Percentiles rank a stretch among this genome's conserved stretches.
Conservation (phyloP, 2,329 filamentous ascomycete species). For the Scedosporium aurantiacum region DNA sequence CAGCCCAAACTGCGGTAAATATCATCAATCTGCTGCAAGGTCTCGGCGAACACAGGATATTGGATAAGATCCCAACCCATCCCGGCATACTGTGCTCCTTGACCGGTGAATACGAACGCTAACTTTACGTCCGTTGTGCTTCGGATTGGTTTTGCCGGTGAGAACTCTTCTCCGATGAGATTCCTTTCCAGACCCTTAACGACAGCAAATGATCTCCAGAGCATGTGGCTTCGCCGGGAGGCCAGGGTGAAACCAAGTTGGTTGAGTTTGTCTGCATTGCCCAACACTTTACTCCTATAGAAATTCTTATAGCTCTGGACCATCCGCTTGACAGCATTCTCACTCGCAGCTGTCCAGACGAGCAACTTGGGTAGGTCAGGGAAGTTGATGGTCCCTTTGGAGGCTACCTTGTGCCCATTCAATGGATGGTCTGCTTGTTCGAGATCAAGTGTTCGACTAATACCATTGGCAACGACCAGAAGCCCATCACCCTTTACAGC, state of each 20-base stretch:
- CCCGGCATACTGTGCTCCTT: constrained; percentile 1
- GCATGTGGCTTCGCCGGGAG: not conserved
- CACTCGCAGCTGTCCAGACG: not conserved
- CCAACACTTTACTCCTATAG: not conserved
- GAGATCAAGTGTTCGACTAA: too few relatives aligned
- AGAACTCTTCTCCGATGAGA: not conserved
- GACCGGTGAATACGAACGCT: constrained; percentile 4
- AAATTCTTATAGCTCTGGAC: not conserved
- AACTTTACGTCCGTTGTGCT: not conserved
- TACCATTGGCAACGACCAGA: not conserved
- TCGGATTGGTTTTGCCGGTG: not conserved
- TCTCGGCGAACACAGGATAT: constrained; percentile 11
- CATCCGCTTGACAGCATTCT: not conserved
- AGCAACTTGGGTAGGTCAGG: not conserved
- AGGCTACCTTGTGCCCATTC: too few relatives aligned
- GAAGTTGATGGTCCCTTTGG: too few relatives aligned
- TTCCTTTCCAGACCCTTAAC: not conserved
- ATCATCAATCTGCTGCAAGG: constrained; percentile 13
- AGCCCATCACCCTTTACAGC: not conserved
- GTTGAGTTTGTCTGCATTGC: not conserved
- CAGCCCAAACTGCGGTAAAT: not conserved
- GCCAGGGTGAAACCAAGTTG: not conserved
- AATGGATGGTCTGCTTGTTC: too few relatives aligned
- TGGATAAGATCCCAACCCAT: constrained; percentile 1
- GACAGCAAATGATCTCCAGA: not conserved